Conservation (phyloP, 768 basidiomycete species). For the Boletus vermiculosoides region DNA sequence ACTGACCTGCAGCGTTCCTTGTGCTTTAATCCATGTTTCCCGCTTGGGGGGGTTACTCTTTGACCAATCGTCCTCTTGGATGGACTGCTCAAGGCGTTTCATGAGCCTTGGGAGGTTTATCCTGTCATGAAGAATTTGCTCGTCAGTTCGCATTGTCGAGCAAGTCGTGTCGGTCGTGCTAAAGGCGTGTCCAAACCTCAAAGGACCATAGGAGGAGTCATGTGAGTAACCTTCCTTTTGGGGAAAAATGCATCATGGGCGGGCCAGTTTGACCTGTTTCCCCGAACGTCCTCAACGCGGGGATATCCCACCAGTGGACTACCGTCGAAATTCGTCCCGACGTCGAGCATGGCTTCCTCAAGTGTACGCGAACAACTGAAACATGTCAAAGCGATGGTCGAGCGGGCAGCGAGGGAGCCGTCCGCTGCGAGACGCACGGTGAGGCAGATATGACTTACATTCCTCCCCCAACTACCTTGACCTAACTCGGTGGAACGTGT, state of each 20-base stretch:
- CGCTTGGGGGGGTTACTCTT: slow-evolving; percentile 24
- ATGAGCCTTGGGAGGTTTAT: slow-evolving; percentile 67
- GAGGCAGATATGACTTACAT: slow-evolving; percentile 16
- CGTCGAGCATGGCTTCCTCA: slow-evolving; percentile 23
- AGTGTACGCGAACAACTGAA: slow-evolving; percentile 17
- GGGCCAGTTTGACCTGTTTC: neutral
- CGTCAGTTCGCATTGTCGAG: slow-evolving; percentile 29
- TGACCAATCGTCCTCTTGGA: slow-evolving; percentile 38
- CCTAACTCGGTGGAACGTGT: slow-evolving; percentile 13
- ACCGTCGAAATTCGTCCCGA: neutral
- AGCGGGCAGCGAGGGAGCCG: slow-evolving; percentile 41
- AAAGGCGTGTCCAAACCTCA: neutral
- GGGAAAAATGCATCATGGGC: slow-evolving; percentile 4
- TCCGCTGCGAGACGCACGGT: slow-evolving; percentile 42
- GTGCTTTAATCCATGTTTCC: slow-evolving; percentile 54
- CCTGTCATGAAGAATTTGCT: slow-evolving; percentile 51
- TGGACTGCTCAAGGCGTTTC: slow-evolving; percentile 56
- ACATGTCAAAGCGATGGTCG: slow-evolving; percentile 37
- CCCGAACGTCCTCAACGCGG: neutral
- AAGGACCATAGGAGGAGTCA: neutral
- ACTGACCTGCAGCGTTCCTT: slow-evolving; percentile 55
- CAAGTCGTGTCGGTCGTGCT: slow-evolving; percentile 4
- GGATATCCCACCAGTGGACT: neutral
- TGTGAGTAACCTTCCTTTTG: slow-evolving; percentile 30
- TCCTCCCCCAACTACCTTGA: neutral